Evolutionary conservation across 352 stramenopile genomes (phyloP), one percentile per base, ranked within the genome.

Genomic region (Pythium diclinum): DNA sequence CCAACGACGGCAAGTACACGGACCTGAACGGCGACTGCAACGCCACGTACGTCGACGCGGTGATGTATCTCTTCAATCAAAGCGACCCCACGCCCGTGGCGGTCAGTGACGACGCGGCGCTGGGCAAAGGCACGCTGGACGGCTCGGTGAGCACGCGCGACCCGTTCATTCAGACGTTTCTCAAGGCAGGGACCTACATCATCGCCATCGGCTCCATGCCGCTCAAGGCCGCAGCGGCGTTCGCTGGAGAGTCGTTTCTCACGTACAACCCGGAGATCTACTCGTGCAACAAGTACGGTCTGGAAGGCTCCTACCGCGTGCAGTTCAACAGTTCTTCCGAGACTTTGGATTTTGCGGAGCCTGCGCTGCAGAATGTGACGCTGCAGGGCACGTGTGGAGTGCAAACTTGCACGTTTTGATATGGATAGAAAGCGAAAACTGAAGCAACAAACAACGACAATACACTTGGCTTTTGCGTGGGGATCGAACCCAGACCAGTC

Each of bases 1-100:
- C 77, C 17, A 78, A 90, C 56, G 72, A 82, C 57, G 60, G 59
- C 28, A 73, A 67, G 17, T 92, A 73, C 56, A 57, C 66, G 4
- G 83, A 92, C 55, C 47, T 92, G 17, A 92, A 92, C 61, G 48
- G 63, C n/a, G 83, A 90, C 65, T 92, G 83, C 59, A 65, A 63
- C 14, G 74, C 75, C 19, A 69, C 65, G 7, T 92, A 90, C 65
- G 55, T 89, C 16, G 81, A 92, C 61, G 59, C 81, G 0, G 73
- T 85, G 34, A 61, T 92, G 23, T 89, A 79, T 54, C 70, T 92
- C 40, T 92, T 83, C 58, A 53, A 62, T 2, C 60, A 80, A 1
- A 71, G 64, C 46, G 57, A 76, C 21, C 56, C 60, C 8, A 68
- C 61, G 21, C 65, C 71, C 1, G 71, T 87, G 55, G 68, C 67